Evolutionary conservation across 1,139 yeast genomes (phyloP).

Genomic region (Pichia sp.): DNA sequence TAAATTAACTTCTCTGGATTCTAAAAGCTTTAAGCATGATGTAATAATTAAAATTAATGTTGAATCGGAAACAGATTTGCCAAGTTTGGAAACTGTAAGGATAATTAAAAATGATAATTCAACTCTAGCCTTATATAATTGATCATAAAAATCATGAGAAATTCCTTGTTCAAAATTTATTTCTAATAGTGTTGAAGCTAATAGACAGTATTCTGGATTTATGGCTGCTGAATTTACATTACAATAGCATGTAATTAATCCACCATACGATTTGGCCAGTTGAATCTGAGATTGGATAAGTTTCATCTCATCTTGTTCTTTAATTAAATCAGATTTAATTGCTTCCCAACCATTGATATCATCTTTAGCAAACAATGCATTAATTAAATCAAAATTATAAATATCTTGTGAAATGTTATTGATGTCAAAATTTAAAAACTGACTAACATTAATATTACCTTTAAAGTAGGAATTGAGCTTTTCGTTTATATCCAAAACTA

Average conservation of each 20-base stretch:
- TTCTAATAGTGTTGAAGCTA: conserved; percentile 44
- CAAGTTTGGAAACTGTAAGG: conserved; percentile 36
- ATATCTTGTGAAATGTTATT: conserved; percentile 48
- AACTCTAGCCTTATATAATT: conserved; percentile 54
- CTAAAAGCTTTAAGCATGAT: conserved; percentile 38
- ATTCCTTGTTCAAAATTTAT: conserved; percentile 50
- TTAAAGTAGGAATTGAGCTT: conserved; percentile 49
- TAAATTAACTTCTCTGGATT: conserved; percentile 43
- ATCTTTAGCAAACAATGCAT: conserved; percentile 41
- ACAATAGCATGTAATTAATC: conserved; percentile 62
- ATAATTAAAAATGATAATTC: conserved; percentile 65
- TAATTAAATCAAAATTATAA: conserved; percentile 61
- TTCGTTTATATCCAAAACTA: conserved; percentile 40
- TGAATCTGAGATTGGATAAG: conserved; percentile 60
- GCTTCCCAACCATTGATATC: conserved; percentile 49
- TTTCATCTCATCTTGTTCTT: conserved; percentile 61
- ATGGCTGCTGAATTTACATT: conserved; percentile 32
- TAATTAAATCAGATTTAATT: conserved; percentile 46
- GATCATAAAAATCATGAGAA: conserved; percentile 42
- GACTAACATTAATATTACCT: conserved; percentile 36
- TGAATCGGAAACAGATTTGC: conserved; percentile 22
- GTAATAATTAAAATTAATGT: conserved; percentile 37
- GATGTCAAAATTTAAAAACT: conserved; percentile 45
- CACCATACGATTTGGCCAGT: conserved; percentile 73
- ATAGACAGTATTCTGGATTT: conserved; percentile 35